Conservation (phyloP, 169 alveolate species). For the Cryptosporidium parvum region DNA sequence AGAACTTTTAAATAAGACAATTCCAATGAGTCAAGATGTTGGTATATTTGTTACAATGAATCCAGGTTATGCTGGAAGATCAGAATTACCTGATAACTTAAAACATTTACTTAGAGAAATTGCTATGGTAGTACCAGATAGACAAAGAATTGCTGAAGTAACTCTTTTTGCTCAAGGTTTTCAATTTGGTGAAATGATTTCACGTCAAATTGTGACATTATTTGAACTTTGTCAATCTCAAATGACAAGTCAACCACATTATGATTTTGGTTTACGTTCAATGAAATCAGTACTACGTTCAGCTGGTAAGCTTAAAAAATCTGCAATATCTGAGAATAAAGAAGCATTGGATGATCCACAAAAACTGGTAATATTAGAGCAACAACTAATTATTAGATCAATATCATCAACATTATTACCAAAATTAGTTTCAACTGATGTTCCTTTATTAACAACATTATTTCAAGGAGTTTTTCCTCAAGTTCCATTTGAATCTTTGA, state of each 20-base stretch:
- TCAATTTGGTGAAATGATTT: slow-evolving; percentile 91
- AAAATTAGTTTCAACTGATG: slow-evolving; percentile 95
- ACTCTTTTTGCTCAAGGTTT: slow-evolving; percentile 96
- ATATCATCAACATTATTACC: slow-evolving; percentile 97
- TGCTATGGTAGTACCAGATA: slow-evolving; percentile 93
- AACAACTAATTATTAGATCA: slow-evolving; percentile 90
- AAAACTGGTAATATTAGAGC: slow-evolving; percentile 85
- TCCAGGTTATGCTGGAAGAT: slow-evolving; percentile 99
- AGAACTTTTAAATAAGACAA: slow-evolving; percentile 85
- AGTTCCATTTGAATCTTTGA: slow-evolving; percentile 89
- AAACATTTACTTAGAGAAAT: slow-evolving; percentile 93
- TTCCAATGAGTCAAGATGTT: slow-evolving; percentile 92
- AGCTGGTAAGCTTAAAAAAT: slow-evolving; percentile 90
- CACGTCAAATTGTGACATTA: slow-evolving; percentile 94
- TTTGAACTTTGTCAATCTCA: slow-evolving; percentile 94
- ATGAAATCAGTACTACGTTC: slow-evolving; percentile 93
- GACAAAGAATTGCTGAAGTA: slow-evolving; percentile 92
- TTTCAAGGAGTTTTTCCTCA: slow-evolving; percentile 97
- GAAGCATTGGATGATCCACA: slow-evolving; percentile 2
- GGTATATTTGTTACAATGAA: slow-evolving; percentile 98
- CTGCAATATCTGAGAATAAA: slow-evolving; percentile 26
- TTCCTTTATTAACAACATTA: slow-evolving; percentile 89
- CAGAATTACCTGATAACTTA: slow-evolving; percentile 96
- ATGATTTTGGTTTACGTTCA: slow-evolving; percentile 98
- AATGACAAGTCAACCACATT: slow-evolving; percentile 95